Conservation (phyloP, 441 rosid genomes). For the Pelargonium myrrhifolium region DNA sequence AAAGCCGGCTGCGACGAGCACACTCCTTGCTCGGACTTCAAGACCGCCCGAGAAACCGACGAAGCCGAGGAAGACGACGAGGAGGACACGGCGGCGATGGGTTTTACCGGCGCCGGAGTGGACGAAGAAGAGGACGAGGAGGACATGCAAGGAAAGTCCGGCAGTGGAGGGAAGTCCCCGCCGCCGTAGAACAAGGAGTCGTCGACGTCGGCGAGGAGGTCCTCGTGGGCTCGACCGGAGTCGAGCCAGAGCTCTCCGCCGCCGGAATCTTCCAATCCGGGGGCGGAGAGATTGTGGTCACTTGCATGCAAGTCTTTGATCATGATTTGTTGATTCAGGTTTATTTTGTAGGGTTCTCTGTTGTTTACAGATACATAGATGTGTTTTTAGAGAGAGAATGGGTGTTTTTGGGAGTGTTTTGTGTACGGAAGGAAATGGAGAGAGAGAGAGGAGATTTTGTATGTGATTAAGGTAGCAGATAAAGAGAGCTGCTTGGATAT, state of each 20-base stretch:
- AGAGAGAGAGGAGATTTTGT: too few species aligned
- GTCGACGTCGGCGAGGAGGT: slow-evolving; percentile 47
- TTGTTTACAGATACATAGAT: not conserved
- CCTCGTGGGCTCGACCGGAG: slow-evolving; percentile 16
- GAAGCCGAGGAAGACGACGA: slow-evolving; percentile 61
- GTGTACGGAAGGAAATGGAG: not conserved
- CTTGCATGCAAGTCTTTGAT: not conserved
- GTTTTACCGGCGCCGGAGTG: slow-evolving; percentile 58
- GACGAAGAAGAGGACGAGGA: slow-evolving; percentile 22
- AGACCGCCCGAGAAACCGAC: slow-evolving; percentile 68
- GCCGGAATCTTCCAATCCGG: not conserved
- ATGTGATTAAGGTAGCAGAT: too few species aligned
- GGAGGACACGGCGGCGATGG: slow-evolving; percentile 43
- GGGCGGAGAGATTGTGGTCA: not conserved
- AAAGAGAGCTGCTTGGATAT: too few species aligned
- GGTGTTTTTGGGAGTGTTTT: not conserved
- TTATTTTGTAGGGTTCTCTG: not conserved
- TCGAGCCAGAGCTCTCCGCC: slow-evolving; percentile 55
- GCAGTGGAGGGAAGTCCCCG: slow-evolving; percentile 58
- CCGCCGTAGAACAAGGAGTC: slow-evolving; percentile 48
- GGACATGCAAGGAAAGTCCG: slow-evolving; percentile 93
- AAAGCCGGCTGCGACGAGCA: slow-evolving; percentile 32
- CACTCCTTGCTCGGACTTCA: slow-evolving; percentile 52
- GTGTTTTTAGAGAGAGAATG: not conserved
- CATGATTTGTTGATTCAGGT: not conserved